Percentiles rank a stretch among this genome's conserved stretches.
Evolutionary conservation across 2,329 filamentous ascomycete species (phyloP).

Genomic region (Aureobasidium zeae): DNA sequence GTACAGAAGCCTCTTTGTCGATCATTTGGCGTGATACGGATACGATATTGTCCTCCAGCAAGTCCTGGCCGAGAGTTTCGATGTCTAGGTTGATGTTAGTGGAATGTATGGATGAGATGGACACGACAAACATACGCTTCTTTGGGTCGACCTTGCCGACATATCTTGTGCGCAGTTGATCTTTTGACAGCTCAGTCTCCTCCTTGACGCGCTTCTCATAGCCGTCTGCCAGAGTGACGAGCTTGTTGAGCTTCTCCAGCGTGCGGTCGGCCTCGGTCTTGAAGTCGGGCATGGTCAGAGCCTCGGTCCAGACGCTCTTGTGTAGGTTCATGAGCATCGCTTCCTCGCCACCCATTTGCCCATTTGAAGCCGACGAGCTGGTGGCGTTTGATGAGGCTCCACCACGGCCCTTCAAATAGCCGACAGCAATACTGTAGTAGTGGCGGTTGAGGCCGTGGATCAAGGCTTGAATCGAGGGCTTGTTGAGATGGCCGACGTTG

Average conservation of each 20-base stretch:
- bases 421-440: constrained; percentile 98
- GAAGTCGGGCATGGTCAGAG: constrained; percentile 95
- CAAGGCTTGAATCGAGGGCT: constrained; percentile 97
- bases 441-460: constrained; percentile 97
- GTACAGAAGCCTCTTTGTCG: constrained; percentile 94
- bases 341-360: constrained; percentile 61
- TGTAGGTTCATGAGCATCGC: constrained; percentile 99
- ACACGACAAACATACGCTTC: constrained; percentile 57
- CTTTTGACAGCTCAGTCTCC: constrained; percentile 92
- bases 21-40: constrained; percentile 99
- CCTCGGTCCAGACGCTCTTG: constrained; percentile 99
- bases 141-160: constrained; percentile 98
- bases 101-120: neutral
- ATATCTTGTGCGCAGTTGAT: constrained; percentile 96
- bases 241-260: constrained; percentile 75
- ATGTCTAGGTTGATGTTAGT: constrained; percentile 47
- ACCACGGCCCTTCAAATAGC: constrained; percentile 66
- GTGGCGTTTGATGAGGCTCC: constrained; percentile 12
- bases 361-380: constrained; percentile 6
- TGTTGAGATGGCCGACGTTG: constrained; percentile 95
- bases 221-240: constrained; percentile 83
- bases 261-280: constrained; percentile 73
- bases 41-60: constrained; percentile 99
- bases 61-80: constrained; percentile 87
- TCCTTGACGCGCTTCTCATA: constrained; percentile 99